Evolutionary conservation across 257 asterid genomes (phyloP).

Genomic region (Fraxinus pennsylvanica): DNA sequence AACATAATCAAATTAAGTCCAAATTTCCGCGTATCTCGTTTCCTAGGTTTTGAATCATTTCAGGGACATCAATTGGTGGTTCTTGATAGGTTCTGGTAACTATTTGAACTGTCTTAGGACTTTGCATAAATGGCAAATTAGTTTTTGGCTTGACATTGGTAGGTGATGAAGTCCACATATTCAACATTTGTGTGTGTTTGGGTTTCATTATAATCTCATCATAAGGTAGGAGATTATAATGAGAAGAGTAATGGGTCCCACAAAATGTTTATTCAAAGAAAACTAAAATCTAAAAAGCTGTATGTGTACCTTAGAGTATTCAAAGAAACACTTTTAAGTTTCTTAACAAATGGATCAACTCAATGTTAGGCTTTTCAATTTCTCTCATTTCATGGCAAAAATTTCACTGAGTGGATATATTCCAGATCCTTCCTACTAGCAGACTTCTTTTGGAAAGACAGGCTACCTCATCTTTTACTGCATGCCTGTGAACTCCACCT

Average conservation of each 20-base stretch:
- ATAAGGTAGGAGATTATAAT: too few species aligned
- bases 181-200: too few species aligned
- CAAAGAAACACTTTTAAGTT: background rate
- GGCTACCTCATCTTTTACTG: background rate
- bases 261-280: too few species aligned
- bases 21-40: background rate
- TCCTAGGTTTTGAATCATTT: background rate
- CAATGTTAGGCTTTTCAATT: background rate
- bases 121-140: background rate
- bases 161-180: background rate
- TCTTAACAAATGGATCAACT: background rate
- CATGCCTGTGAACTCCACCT: background rate
- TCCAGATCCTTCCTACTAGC: background rate
- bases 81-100: background rate
- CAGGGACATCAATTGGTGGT: background rate
- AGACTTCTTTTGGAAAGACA: background rate
- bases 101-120: background rate
- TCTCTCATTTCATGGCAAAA: background rate
- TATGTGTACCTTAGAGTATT: background rate
- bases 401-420: background rate
- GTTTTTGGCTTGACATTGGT: background rate
- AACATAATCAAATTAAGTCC: background rate
- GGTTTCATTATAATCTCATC: too few species aligned
- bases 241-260: too few species aligned
- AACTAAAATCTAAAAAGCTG: background rate